phyloP scores from a whole-genome alignment of 2,329 filamentous ascomycete species.

The Ilyonectria sp. region DNA sequence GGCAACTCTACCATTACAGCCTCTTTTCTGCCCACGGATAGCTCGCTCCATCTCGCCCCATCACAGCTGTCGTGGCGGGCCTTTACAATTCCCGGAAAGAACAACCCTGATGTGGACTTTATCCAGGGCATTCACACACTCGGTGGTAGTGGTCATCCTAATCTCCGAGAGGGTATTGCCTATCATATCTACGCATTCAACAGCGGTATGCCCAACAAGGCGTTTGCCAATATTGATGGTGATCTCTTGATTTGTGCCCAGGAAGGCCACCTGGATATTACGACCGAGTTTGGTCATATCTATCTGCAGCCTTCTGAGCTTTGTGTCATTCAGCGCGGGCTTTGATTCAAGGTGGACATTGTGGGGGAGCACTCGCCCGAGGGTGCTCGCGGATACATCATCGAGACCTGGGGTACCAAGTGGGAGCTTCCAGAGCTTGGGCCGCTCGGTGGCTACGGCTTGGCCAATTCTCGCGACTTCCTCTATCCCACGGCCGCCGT shows the following conservation, averaged over 20 bases:
- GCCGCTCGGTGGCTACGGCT: neutral
- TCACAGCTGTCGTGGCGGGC: too few species aligned
- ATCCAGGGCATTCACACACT: conserved; percentile 28
- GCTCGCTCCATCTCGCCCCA: too few species aligned
- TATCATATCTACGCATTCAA: conserved; percentile 28
- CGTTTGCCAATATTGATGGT: conserved; percentile 28
- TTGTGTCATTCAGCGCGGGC: conserved; percentile 15
- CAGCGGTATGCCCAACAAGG: conserved; percentile 17
- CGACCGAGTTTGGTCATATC: conserved; percentile 22
- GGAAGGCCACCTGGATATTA: conserved; percentile 14
- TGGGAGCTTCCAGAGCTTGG: neutral
- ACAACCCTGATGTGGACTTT: conserved; percentile 16
- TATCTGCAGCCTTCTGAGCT: conserved; percentile 26
- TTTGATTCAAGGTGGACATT: conserved; percentile 17
- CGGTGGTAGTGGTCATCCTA: conserved; percentile 25
- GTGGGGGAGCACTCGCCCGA: too few species aligned
- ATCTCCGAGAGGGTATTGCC: conserved; percentile 24
- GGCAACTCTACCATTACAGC: too few species aligned
- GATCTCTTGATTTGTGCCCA: conserved; percentile 32
- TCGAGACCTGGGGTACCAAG: neutral
- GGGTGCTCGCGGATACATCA: conserved; percentile 15
- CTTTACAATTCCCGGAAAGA: too few species aligned
- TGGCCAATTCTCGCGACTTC: neutral
- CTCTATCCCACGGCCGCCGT: too few species aligned
- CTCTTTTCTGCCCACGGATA: too few species aligned